phyloP scores from a whole-genome alignment of 2,329 filamentous ascomycete genomes.

The Verticillium nonalfalfae region DNA sequence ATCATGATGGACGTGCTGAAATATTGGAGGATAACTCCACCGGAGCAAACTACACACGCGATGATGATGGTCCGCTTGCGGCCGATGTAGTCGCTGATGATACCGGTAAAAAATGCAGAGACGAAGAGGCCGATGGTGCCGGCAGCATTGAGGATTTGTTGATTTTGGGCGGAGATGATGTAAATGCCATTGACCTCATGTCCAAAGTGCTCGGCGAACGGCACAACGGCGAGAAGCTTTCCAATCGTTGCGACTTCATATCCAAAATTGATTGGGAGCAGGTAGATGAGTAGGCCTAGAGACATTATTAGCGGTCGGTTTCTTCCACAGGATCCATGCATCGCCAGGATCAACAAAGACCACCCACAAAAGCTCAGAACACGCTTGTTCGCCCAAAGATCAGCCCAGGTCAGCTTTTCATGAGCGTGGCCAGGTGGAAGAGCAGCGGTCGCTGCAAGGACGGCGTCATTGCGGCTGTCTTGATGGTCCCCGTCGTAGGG shows the following conservation, averaged over 20 bases:
- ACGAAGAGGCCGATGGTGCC: conserved; percentile 20
- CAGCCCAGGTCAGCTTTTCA: conserved; percentile 1
- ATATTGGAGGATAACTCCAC: conserved; percentile 18
- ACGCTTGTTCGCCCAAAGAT: conserved; percentile 14
- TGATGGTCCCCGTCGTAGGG: background rate
- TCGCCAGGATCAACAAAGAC: background rate
- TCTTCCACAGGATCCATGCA: background rate
- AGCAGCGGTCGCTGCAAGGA: background rate
- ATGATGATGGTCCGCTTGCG: conserved; percentile 17
- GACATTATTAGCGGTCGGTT: background rate
- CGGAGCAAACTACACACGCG: conserved; percentile 15
- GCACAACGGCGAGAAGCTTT: conserved; percentile 20
- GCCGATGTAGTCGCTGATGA: conserved; percentile 18
- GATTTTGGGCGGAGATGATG: conserved; percentile 17
- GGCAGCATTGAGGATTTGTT: conserved; percentile 22
- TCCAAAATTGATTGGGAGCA: conserved; percentile 22
- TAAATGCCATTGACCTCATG: conserved; percentile 9
- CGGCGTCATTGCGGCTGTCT: background rate
- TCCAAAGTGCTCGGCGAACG: conserved; percentile 19
- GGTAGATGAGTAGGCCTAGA: conserved; percentile 18
- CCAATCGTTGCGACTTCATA: conserved; percentile 21
- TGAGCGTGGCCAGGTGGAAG: background rate
- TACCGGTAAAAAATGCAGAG: conserved; percentile 19
- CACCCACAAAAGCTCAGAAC: conserved; percentile 14
- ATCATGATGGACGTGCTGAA: conserved; percentile 15